Percentiles rank a stretch among this genome's conserved stretches.
Conservation (phyloP, 1,284 basidiomycete genomes). For the Malassezia vespertilionis region DNA sequence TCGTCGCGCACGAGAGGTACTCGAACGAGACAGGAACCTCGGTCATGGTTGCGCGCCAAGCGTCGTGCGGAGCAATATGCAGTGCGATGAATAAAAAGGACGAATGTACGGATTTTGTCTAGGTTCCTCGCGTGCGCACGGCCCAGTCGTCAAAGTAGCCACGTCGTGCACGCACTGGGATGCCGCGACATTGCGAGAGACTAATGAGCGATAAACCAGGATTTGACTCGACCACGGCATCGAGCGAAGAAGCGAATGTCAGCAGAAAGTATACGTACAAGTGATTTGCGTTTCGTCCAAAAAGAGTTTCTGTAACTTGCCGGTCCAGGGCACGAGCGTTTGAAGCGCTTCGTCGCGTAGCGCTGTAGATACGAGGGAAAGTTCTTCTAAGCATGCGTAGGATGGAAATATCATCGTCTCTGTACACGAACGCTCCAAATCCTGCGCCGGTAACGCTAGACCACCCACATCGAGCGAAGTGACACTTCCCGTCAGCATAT, state of each 20-base stretch:
- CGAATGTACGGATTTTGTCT: not conserved
- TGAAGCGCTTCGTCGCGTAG: constrained; percentile 8
- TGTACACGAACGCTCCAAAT: not conserved
- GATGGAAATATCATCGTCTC: not conserved
- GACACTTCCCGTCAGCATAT: not conserved
- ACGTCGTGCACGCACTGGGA: constrained; percentile 14
- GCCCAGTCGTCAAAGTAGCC: not conserved
- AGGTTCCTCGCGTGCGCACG: not conserved
- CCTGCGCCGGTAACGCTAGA: not conserved
- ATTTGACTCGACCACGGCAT: constrained; percentile 6
- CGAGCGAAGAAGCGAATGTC: not conserved
- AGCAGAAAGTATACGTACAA: not conserved
- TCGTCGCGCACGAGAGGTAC: constrained; percentile 37
- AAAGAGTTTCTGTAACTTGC: not conserved
- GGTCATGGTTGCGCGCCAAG: not conserved
- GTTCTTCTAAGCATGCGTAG: too few species aligned
- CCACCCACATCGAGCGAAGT: constrained; percentile 3
- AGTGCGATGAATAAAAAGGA: not conserved
- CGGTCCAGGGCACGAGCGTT: constrained; percentile 7
- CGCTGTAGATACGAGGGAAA: not conserved
- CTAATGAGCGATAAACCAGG: constrained; percentile 7
- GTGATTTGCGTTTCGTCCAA: constrained; percentile 16
- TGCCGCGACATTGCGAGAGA: constrained; percentile 18
- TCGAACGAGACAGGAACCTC: constrained; percentile 18
- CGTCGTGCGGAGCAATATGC: not conserved